phyloP scores from a whole-genome alignment of 805 yeast species.

The Sugiyamaella qingdaonensis region DNA sequence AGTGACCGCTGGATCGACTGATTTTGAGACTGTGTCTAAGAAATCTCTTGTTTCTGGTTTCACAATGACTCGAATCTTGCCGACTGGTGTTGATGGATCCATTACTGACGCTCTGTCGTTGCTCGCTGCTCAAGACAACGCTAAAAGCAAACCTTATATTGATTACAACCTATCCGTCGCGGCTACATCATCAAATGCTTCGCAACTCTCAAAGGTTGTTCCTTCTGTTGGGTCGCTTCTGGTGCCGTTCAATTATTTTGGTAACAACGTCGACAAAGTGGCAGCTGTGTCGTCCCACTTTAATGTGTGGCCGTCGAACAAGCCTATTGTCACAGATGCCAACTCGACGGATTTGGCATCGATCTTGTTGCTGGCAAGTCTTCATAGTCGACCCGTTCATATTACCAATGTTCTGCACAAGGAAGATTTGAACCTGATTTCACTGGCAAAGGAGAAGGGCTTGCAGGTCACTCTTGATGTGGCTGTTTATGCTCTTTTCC shows the following conservation, averaged over 20 bases:
- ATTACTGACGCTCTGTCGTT: slow-evolving; percentile 64
- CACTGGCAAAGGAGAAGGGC: slow-evolving; percentile 78
- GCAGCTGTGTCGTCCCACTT: slow-evolving; percentile 77
- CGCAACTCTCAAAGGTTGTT: slow-evolving; percentile 57
- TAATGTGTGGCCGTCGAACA: slow-evolving; percentile 75
- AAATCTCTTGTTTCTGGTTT: slow-evolving; percentile 80
- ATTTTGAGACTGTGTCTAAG: slow-evolving; percentile 62
- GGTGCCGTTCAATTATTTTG: slow-evolving; percentile 73
- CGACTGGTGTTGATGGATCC: slow-evolving; percentile 60
- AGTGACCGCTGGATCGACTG: slow-evolving; percentile 41
- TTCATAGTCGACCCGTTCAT: slow-evolving; percentile 80
- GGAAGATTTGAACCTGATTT: slow-evolving; percentile 78
- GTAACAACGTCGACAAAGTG: slow-evolving; percentile 54
- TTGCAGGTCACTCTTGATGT: slow-evolving; percentile 88
- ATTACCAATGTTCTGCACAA: slow-evolving; percentile 78
- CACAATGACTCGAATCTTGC: slow-evolving; percentile 77
- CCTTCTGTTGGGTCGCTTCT: slow-evolving; percentile 70
- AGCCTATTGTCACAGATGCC: slow-evolving; percentile 90
- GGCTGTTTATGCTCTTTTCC: slow-evolving; percentile 70
- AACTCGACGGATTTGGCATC: slow-evolving; percentile 91
- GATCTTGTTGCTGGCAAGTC: slow-evolving; percentile 79
- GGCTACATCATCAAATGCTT: slow-evolving; percentile 68
- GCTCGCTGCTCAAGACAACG: slow-evolving; percentile 54
- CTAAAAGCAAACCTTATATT: slow-evolving; percentile 57
- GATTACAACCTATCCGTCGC: slow-evolving; percentile 82